Evolutionary conservation across 2,329 filamentous ascomycete genomes (phyloP), one percentile per base, ranked within the genome.

Genomic region (Fusarium devonianum): DNA sequence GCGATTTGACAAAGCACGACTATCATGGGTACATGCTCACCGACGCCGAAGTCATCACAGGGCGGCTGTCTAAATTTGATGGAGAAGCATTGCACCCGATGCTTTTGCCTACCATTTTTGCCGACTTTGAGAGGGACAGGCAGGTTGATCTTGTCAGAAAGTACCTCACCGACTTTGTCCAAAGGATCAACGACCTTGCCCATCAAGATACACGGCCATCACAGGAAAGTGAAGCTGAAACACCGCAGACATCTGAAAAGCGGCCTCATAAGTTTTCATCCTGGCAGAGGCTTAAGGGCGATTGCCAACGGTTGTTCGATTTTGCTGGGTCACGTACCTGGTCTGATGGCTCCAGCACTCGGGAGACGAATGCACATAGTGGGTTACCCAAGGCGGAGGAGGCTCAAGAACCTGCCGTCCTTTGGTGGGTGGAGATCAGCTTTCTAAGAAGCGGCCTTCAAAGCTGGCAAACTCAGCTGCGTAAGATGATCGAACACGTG

Each of bases 391-490:
- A n/a, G n/a, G n/a, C n/a, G n/a, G n/a, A n/a, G n/a, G n/a, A n/a
- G n/a, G n/a, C n/a, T n/a, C n/a, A 32, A 16, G 29, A 32, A 16
- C 29, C 29, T 8, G 6, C 29, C 7, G 16, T 32, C 17, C 29
- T 47, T 12, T 40, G 60, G 2, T 66, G 65, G 63, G 35, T 61
- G 2, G 22, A 54, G 7, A 56, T 58, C 5, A 62, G 54, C 23
- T 36, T 41, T n/a, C 30, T 64, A 3, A 50, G 50, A n/a, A 56
- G 44, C 3, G 57, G 48, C 0, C 16, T 67, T 4, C 23, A 46
- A 22, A 55, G 33, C 2, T 64, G 64, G 59, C 49, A 57, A 30
- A 21, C 13, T 0, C 54, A 67, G 23, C 39, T 67, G 9, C 16
- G 26, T 1, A 59, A 60, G 11, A 62, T 67, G 49, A 29, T 58